These are phyloP conservation scores for Pythium chondricola DNA, from an alignment of 352 stramenopile genomes.

Conservation along the genomic window DNA sequence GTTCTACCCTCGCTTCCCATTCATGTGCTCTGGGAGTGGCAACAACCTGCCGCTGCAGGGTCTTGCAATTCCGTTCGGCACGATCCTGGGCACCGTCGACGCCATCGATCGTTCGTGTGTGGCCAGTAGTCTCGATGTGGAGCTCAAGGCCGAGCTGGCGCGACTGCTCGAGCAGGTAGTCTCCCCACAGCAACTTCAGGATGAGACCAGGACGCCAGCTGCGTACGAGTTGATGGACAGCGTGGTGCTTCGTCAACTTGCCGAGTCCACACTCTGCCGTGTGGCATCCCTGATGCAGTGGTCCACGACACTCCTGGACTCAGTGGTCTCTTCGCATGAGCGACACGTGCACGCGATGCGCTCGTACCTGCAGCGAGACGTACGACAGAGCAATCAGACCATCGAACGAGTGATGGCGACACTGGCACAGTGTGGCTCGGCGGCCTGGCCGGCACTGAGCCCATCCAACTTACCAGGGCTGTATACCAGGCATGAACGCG, in stretches of 20 bases:
- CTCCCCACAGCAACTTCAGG: neutral
- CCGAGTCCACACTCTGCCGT: neutral
- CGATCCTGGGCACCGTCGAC: too few relatives aligned
- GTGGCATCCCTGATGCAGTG: neutral
- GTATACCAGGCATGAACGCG: neutral
- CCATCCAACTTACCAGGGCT: too few relatives aligned
- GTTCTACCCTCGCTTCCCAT: conserved; percentile 34
- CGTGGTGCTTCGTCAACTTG: neutral
- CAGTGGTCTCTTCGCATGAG: neutral
- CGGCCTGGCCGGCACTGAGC: neutral
- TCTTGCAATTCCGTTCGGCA: too few relatives aligned
- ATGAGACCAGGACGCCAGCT: neutral
- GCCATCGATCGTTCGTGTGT: neutral
- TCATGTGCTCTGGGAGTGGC: too few relatives aligned
- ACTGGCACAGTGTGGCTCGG: neutral
- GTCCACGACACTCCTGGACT: conserved; percentile 5
- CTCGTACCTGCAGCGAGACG: conserved; percentile 4
- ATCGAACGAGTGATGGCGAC: conserved; percentile 1
- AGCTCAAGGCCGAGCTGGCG: neutral
- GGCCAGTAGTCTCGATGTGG: neutral
- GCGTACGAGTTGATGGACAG: conserved; percentile 5
- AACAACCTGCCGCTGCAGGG: too few relatives aligned
- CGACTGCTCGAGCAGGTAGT: conserved; percentile 1
- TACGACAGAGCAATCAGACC: neutral
- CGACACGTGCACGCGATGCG: conserved; percentile 6